Conservation (phyloP, 1,139 yeast genomes). For the Pichia inconspicua region DNA sequence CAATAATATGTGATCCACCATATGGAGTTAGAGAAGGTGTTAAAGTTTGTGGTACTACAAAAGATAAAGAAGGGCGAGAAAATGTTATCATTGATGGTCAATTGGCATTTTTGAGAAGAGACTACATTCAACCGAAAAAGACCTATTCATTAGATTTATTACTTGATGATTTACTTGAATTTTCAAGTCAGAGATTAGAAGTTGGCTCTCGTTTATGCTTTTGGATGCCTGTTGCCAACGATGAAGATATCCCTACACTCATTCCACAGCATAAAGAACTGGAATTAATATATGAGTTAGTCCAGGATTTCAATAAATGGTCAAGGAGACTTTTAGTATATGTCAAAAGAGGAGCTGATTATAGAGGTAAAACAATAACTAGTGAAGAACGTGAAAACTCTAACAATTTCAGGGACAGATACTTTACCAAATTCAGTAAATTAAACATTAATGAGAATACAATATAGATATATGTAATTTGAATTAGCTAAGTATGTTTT, state of each 20-base stretch:
- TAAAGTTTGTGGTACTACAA: conserved; percentile 73
- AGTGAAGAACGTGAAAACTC: conserved; percentile 34
- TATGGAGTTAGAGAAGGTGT: conserved; percentile 96
- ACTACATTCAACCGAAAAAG: conserved; percentile 87
- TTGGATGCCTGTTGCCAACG: conserved; percentile 99
- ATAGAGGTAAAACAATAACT: conserved; percentile 50
- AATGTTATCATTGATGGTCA: conserved; percentile 66
- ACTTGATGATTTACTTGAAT: conserved; percentile 66
- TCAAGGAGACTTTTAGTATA: conserved; percentile 79
- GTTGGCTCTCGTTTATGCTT: conserved; percentile 76
- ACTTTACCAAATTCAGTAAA: conserved; percentile 54
- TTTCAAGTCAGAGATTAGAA: conserved; percentile 65
- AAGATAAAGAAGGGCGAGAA: conserved; percentile 59
- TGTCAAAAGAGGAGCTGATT: conserved; percentile 53
- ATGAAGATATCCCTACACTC: conserved; percentile 57
- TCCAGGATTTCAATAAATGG: conserved; percentile 90
- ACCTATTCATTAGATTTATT: conserved; percentile 75
- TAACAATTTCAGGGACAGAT: conserved; percentile 69
- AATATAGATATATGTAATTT: background rate
- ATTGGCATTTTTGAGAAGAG: conserved; percentile 67
- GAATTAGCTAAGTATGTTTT: conserved; percentile 1
- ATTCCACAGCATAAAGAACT: conserved; percentile 75
- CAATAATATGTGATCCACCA: conserved; percentile 94
- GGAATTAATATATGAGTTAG: conserved; percentile 64
- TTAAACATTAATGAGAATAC: conserved; percentile 1